Percentiles rank a stretch among this genome's conserved stretches.
Conservation (phyloP, 257 asterid genomes). For the Verbena officinalis region DNA sequence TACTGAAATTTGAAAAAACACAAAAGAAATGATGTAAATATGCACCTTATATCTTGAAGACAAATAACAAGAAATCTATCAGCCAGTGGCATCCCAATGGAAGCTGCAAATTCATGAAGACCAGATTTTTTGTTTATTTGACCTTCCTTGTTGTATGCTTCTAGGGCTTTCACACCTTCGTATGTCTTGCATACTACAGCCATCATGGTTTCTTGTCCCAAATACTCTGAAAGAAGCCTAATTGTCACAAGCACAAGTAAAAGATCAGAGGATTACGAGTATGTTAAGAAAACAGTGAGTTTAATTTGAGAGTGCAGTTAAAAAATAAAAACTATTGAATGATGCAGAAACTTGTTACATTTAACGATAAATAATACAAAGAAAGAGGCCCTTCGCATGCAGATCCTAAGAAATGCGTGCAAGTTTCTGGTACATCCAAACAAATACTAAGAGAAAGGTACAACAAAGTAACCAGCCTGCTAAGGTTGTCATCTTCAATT, state of each 20-base stretch:
- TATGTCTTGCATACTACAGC: constrained; percentile 79
- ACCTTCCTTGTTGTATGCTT: constrained; percentile 67
- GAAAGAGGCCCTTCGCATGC: constrained; percentile 19
- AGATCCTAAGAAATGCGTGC: neutral
- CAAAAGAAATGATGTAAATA: neutral
- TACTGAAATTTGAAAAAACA: neutral
- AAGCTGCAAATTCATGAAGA: constrained; percentile 69
- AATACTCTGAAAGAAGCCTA: constrained; percentile 70
- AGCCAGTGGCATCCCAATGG: constrained; percentile 52
- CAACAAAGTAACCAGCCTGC: constrained; percentile 60
- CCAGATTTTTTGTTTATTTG: constrained; percentile 50
- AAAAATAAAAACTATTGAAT: neutral
- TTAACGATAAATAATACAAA: constrained; percentile 10
- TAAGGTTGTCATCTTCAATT: constrained; percentile 65
- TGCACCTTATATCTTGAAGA: constrained; percentile 70
- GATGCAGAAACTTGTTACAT: constrained; percentile 9
- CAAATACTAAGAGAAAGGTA: constrained; percentile 9
- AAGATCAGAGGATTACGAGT: constrained; percentile 25
- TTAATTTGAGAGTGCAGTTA: constrained; percentile 7
- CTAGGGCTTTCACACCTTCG: constrained; percentile 64
- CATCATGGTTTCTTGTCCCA: constrained; percentile 80
- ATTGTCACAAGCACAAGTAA: constrained; percentile 34
- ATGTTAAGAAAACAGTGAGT: constrained; percentile 1
- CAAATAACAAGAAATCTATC: constrained; percentile 64
- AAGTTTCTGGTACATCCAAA: constrained; percentile 22